These are phyloP conservation scores for Pythium pyrilobum DNA, from an alignment of 352 stramenopile genomes.

Conservation along the genomic window DNA sequence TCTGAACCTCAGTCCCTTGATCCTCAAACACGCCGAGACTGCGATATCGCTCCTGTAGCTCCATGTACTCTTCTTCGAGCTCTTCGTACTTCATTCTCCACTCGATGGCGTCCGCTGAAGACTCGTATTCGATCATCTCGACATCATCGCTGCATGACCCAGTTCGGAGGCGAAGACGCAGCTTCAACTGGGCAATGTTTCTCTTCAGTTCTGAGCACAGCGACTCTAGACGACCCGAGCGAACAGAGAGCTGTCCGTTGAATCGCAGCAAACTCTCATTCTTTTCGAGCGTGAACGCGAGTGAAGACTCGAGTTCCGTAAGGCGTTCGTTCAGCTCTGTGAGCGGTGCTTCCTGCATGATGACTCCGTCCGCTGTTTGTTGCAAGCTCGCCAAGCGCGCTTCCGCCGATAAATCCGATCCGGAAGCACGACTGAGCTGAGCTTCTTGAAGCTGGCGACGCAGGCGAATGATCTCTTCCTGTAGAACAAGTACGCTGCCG, in stretches of 20 bases:
- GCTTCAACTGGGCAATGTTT: slow-evolving; percentile 46
- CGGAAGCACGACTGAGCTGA: slow-evolving; percentile 17
- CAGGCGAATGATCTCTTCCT: slow-evolving; percentile 69
- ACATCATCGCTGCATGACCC: slow-evolving; percentile 12
- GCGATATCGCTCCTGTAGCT: slow-evolving; percentile 43
- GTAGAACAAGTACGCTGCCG: slow-evolving; percentile 51
- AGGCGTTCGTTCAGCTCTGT: slow-evolving; percentile 30
- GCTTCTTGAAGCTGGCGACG: slow-evolving; percentile 53
- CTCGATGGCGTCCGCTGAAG: slow-evolving; percentile 68
- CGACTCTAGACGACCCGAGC: slow-evolving; percentile 44
- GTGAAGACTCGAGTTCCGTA: slow-evolving; percentile 57
- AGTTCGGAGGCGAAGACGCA: slow-evolving; percentile 44
- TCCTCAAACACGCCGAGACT: slow-evolving; percentile 4
- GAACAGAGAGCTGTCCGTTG: slow-evolving; percentile 48
- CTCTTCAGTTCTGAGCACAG: slow-evolving; percentile 57
- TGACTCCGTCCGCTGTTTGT: neutral
- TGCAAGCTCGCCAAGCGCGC: neutral
- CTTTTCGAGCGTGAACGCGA: slow-evolving; percentile 55
- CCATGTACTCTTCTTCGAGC: slow-evolving; percentile 48
- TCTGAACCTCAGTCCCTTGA: slow-evolving; percentile 35
- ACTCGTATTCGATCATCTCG: slow-evolving; percentile 39
- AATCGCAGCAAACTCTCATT: slow-evolving; percentile 46
- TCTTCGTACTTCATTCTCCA: slow-evolving; percentile 84
- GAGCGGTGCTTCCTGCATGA: neutral
- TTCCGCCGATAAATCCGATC: neutral